phyloP scores from a whole-genome alignment of 768 basidiomycete genomes.

The Hericium rajendrae region DNA sequence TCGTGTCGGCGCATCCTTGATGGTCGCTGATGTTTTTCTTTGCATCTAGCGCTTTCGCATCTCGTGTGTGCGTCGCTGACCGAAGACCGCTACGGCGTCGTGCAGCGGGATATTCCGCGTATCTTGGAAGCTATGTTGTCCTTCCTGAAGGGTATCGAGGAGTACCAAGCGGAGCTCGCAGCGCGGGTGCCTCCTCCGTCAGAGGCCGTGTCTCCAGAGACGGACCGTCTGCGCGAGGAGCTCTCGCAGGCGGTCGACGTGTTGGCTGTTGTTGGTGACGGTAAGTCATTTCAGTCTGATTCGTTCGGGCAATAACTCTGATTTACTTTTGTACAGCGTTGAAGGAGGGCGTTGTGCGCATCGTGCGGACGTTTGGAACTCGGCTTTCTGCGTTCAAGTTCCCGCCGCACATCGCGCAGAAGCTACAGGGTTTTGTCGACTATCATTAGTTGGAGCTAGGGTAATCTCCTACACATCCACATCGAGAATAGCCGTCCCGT shows the following conservation, averaged over 20 bases:
- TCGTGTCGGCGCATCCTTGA: not conserved
- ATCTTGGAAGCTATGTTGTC: conserved; percentile 68
- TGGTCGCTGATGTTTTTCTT: not conserved
- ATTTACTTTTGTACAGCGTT: conserved; percentile 33
- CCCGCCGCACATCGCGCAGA: conserved; percentile 54
- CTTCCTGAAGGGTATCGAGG: conserved; percentile 59
- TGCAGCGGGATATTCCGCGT: conserved; percentile 78
- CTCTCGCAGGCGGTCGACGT: conserved; percentile 45
- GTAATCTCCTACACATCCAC: no score
- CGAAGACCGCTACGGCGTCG: conserved; percentile 76
- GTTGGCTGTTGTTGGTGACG: conserved; percentile 44
- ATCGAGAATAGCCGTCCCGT: no score
- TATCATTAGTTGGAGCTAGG: conserved; percentile 30
- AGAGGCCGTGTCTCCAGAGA: conserved; percentile 27
- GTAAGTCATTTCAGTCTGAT: conserved; percentile 31
- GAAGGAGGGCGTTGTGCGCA: conserved; percentile 55
- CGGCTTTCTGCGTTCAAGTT: conserved; percentile 72
- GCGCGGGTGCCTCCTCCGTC: conserved; percentile 22
- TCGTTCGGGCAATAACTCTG: not conserved
- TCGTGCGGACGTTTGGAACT: conserved; percentile 66
- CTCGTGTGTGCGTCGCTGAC: conserved; percentile 62
- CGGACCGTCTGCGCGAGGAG: conserved; percentile 31
- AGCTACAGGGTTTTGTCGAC: conserved; percentile 65
- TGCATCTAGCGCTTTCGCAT: conserved; percentile 46
- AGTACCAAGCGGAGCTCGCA: conserved; percentile 46